These are phyloP conservation scores for Nemania serpens DNA, from an alignment of 2,329 filamentous ascomycete species.

Conservation along the genomic window DNA sequence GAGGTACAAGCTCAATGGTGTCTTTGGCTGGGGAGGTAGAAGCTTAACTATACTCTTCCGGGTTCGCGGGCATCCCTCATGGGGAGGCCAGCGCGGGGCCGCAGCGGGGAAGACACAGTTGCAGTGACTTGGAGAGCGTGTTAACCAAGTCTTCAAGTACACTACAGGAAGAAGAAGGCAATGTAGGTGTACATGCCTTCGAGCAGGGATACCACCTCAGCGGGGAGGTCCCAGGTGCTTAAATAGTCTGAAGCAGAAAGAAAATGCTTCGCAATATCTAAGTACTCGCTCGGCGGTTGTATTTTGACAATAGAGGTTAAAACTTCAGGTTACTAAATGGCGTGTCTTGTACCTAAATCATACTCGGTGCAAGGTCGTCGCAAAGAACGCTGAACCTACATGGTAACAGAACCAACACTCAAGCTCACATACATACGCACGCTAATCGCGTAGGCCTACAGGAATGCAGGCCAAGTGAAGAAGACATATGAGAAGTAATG, in stretches of 20 bases:
- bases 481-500: neutral
- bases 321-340: neutral
- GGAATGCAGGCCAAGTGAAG: neutral
- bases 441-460: neutral
- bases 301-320: slow-evolving; percentile 8
- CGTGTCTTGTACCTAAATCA: neutral
- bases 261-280: neutral
- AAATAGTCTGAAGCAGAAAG: neutral
- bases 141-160: too few relatives aligned
- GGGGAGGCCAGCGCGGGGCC: slow-evolving; percentile 33
- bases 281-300: neutral
- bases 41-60: slow-evolving; percentile 24
- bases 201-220: slow-evolving; percentile 33
- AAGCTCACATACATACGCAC: neutral
- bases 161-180: too few relatives aligned
- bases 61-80: slow-evolving; percentile 31
- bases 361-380: slow-evolving; percentile 7
- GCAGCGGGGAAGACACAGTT: slow-evolving; percentile 26
- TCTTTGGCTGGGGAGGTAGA: slow-evolving; percentile 5
- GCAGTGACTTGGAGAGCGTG: neutral
- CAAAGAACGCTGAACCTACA: neutral
- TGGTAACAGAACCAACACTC: neutral
- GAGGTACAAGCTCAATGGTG: neutral
- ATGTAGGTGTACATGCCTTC: slow-evolving; percentile 25
- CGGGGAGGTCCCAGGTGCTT: slow-evolving; percentile 16